A percentile compares a stretch with the other conserved stretches of the same genome.
Evolutionary conservation across 1,284 basidiomycete species (phyloP).

Genomic region (Ustilago curta): DNA sequence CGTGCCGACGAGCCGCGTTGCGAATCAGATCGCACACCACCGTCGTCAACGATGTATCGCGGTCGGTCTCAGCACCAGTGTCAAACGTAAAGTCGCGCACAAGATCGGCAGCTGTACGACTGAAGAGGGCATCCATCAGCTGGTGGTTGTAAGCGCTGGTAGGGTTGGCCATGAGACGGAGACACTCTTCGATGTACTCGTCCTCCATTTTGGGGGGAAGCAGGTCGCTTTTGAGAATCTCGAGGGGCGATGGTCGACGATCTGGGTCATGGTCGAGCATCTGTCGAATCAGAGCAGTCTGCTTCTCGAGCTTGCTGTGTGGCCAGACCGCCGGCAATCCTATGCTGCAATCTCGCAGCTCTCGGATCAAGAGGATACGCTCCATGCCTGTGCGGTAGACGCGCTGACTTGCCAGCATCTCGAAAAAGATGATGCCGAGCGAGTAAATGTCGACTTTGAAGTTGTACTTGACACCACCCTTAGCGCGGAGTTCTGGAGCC

Average conservation of each 20-base stretch:
- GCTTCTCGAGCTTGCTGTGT: conserved; percentile 72
- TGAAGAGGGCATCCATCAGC: conserved; percentile 54
- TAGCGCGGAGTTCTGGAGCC: conserved; percentile 76
- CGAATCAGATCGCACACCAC: conserved; percentile 82
- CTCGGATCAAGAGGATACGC: conserved; percentile 83
- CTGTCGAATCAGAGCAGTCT: conserved; percentile 78
- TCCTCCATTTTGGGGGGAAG: conserved; percentile 82
- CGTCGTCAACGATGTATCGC: conserved; percentile 78
- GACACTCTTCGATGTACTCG: conserved; percentile 83
- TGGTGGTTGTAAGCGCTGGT: conserved; percentile 58
- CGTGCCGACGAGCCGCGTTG: conserved; percentile 85
- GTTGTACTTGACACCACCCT: conserved; percentile 75
- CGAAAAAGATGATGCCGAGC: conserved; percentile 92
- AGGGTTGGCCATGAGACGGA: conserved; percentile 79
- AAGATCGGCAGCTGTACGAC: conserved; percentile 73
- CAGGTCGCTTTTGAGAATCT: conserved; percentile 83
- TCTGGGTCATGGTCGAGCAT: conserved; percentile 86
- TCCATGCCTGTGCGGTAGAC: conserved; percentile 86
- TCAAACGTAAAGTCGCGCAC: conserved; percentile 84
- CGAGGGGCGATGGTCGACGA: conserved; percentile 84
- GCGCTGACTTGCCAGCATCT: conserved; percentile 83
- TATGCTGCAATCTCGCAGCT: conserved; percentile 79
- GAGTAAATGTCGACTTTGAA: conserved; percentile 95
- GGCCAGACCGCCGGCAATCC: conserved; percentile 82
- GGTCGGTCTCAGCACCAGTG: conserved; percentile 77